Evolutionary conservation across 352 stramenopile genomes (phyloP).

Genomic region (Pilasporangium apinafurcum): DNA sequence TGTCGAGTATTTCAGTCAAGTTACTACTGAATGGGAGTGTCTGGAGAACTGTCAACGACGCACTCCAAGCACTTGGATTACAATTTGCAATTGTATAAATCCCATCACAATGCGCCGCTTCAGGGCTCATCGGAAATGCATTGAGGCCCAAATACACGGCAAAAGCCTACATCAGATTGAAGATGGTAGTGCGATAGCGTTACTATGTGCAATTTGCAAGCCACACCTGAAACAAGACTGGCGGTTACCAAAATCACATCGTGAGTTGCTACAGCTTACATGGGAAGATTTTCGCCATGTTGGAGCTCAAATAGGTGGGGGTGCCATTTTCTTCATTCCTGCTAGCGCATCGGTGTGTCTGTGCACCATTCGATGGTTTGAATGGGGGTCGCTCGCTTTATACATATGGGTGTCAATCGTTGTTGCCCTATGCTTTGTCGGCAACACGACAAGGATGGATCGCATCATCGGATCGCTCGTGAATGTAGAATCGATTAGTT

Average conservation of each 20-base stretch:
- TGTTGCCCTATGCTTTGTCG: constrained; percentile 36
- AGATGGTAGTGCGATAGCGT: too few species aligned
- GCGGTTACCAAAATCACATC: constrained; percentile 16
- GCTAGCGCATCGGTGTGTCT: constrained; percentile 23
- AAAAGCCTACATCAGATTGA: too few species aligned
- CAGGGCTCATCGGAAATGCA: constrained; percentile 27
- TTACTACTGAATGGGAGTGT: constrained; percentile 17
- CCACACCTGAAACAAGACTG: not conserved
- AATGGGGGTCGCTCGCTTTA: constrained; percentile 20
- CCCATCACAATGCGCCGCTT: constrained; percentile 10
- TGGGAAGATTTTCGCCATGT: constrained; percentile 21
- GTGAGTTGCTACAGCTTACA: constrained; percentile 19
- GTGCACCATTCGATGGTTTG: constrained; percentile 17
- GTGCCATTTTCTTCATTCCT: constrained; percentile 38
- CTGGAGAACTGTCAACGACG: constrained; percentile 15
- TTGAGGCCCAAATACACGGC: constrained; percentile 12
- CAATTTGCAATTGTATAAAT: constrained; percentile 29
- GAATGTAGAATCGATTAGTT: constrained; percentile 16
- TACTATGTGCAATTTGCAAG: constrained; percentile 15
- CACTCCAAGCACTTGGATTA: constrained; percentile 35
- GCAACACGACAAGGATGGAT: constrained; percentile 34
- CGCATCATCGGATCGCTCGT: constrained; percentile 23
- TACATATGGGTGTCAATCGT: constrained; percentile 29
- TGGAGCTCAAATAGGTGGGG: constrained; percentile 26
- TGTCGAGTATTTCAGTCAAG: constrained; percentile 20